These are phyloP conservation scores for Isatis lusitanica DNA, from an alignment of 441 rosid species.

Conservation along the genomic window DNA sequence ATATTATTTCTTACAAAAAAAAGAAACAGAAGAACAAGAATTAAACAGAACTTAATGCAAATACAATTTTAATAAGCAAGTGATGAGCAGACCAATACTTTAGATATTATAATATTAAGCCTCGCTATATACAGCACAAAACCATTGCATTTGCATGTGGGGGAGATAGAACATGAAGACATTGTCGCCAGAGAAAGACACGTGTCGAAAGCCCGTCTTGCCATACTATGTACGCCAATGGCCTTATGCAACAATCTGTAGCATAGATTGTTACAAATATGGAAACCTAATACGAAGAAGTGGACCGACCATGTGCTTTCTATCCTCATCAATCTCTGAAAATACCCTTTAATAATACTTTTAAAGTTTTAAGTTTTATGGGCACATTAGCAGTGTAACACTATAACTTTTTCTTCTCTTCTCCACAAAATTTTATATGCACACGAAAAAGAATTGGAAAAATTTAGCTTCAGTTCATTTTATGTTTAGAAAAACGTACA, in stretches of 20 bases:
- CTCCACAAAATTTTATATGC: not conserved
- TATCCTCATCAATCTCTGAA: slow-evolving; percentile 14
- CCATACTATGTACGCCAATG: slow-evolving; percentile 19
- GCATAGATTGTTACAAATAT: slow-evolving; percentile 37
- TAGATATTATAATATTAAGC: too few species aligned
- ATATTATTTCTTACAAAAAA: too few species aligned
- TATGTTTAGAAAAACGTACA: too few species aligned
- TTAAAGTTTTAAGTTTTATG: not conserved
- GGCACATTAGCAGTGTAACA: not conserved
- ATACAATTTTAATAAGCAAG: too few species aligned
- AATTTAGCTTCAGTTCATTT: not conserved
- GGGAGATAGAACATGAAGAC: slow-evolving; percentile 1
- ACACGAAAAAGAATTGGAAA: not conserved
- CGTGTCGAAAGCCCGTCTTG: slow-evolving; percentile 24
- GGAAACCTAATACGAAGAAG: slow-evolving; percentile 32
- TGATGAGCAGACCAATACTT: too few species aligned
- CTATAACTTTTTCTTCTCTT: not conserved
- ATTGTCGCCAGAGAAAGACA: slow-evolving; percentile 4
- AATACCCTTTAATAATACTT: not conserved
- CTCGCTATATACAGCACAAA: not conserved
- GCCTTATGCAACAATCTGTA: slow-evolving; percentile 12
- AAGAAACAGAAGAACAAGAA: too few species aligned
- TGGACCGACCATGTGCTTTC: slow-evolving; percentile 38
- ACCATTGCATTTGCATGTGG: slow-evolving; percentile 24
- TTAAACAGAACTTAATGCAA: too few species aligned